Evolutionary conservation across 106 monocot species (phyloP).

Genomic region (Acorus calamus): DNA sequence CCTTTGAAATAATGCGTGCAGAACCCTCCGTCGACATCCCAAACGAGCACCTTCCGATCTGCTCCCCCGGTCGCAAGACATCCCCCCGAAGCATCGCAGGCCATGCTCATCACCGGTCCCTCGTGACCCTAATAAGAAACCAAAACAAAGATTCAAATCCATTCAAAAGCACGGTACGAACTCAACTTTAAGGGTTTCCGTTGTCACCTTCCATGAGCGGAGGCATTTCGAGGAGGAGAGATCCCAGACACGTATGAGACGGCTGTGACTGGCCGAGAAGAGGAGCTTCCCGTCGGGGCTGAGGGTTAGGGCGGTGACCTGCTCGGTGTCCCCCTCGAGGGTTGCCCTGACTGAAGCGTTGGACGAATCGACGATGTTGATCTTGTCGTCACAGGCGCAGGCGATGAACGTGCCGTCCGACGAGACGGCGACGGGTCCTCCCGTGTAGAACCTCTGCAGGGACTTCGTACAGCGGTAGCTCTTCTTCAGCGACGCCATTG

Average conservation of each 20-base stretch:
- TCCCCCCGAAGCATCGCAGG: constrained; percentile 89
- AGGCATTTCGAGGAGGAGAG: constrained; percentile 57
- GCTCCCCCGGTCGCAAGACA: constrained; percentile 92
- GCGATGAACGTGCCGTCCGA: constrained; percentile 64
- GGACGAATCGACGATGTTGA: constrained; percentile 53
- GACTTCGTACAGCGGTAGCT: constrained; percentile 57
- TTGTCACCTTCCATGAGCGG: constrained; percentile 84
- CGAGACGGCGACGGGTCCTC: constrained; percentile 60
- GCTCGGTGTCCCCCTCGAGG: constrained; percentile 53
- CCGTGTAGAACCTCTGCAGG: constrained; percentile 82
- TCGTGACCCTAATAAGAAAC: constrained; percentile 63
- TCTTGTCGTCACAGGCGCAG: constrained; percentile 75
- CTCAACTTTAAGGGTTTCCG: background rate
- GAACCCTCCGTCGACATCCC: constrained; percentile 98
- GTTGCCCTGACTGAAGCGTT: constrained; percentile 34
- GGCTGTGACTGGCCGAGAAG: constrained; percentile 80
- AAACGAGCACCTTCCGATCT: constrained; percentile 75
- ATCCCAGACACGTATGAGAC: constrained; percentile 84
- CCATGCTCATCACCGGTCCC: constrained; percentile 82
- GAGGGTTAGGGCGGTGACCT: constrained; percentile 58
- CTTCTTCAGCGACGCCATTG: constrained; percentile 35
- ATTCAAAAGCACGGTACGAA: background rate
- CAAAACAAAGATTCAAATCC: background rate
- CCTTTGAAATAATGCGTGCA: constrained; percentile 96
- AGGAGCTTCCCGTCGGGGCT: constrained; percentile 64